Evolutionary conservation across 306 rosid species (phyloP).

Genomic region (Chamaecrista fasciculata): DNA sequence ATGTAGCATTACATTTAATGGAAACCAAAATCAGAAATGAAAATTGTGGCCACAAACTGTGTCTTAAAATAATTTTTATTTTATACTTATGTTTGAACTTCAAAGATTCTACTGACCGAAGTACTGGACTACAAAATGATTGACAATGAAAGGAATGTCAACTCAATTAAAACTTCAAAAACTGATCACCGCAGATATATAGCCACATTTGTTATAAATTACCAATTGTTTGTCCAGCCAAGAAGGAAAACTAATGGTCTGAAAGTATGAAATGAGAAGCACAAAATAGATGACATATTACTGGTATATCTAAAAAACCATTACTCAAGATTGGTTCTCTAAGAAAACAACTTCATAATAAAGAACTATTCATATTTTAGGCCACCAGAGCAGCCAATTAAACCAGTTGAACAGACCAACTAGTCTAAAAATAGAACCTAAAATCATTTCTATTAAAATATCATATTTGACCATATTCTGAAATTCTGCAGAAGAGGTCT

Average conservation of each 20-base stretch:
- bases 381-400: conserved; percentile 12
- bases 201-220: neutral
- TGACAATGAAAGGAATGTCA: neutral
- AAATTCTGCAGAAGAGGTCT: conserved; percentile 14
- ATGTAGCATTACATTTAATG: conserved; percentile 2
- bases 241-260: conserved; percentile 7
- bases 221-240: neutral
- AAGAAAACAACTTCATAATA: neutral
- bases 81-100: conserved; percentile 11
- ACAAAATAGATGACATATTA: conserved; percentile 3
- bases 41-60: conserved; percentile 9
- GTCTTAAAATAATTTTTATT: conserved; percentile 6
- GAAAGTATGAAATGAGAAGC: neutral
- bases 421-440: neutral
- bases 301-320: conserved; percentile 9
- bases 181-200: conserved; percentile 1
- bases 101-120: too few relatives aligned
- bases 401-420: conserved; percentile 19
- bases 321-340: conserved; percentile 3
- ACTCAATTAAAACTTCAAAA: conserved; percentile 14
- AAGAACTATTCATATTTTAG: conserved; percentile 6
- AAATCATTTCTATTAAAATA: neutral
- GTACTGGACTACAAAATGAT: neutral
- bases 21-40: neutral
- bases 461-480: neutral